phyloP scores from a whole-genome alignment of 2,329 filamentous ascomycete genomes.

The Cordyceps javanica region DNA sequence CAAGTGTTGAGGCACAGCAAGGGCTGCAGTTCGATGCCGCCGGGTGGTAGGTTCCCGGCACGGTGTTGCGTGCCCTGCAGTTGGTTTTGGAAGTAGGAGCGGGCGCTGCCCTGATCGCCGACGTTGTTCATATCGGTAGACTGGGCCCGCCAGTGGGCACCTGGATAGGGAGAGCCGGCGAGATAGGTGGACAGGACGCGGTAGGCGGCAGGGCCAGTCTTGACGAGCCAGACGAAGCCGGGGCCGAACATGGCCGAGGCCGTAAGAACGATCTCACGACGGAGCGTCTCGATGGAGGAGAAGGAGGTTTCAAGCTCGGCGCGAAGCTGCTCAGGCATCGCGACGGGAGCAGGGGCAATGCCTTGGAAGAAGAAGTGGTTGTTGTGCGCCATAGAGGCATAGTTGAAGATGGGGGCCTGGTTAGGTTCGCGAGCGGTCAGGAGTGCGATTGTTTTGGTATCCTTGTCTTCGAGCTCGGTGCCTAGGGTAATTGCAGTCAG shows the following conservation, averaged over 20 bases:
- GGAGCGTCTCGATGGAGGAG: conserved; percentile 76
- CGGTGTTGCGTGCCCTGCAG: conserved; percentile 20
- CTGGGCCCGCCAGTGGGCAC: conserved; percentile 74
- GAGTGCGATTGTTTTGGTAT: conserved; percentile 63
- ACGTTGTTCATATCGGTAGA: conserved; percentile 63
- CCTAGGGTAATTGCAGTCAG: conserved; percentile 37
- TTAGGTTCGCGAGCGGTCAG: conserved; percentile 72
- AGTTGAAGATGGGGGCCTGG: conserved; percentile 81
- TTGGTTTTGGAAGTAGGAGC: conserved; percentile 34
- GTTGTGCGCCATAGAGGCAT: conserved; percentile 95
- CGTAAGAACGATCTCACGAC: conserved; percentile 70
- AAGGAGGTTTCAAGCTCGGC: conserved; percentile 63
- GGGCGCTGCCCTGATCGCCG: conserved; percentile 32
- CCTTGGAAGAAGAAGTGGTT: conserved; percentile 74
- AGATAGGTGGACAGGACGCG: conserved; percentile 84
- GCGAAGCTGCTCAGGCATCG: conserved; percentile 52
- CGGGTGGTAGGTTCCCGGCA: conserved; percentile 46
- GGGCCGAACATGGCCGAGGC: conserved; percentile 92
- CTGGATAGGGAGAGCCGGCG: conserved; percentile 80
- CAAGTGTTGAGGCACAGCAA: conserved; percentile 91
- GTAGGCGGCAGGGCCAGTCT: conserved; percentile 41
- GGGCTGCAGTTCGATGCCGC: conserved; percentile 63
- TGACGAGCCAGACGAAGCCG: conserved; percentile 93
- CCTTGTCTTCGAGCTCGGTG: conserved; percentile 55
- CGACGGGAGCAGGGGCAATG: conserved; percentile 35